Base-by-base conservation (phyloP, 2,329 filamentous ascomycete genomes). In the Emergomyces orientalis region DNA sequence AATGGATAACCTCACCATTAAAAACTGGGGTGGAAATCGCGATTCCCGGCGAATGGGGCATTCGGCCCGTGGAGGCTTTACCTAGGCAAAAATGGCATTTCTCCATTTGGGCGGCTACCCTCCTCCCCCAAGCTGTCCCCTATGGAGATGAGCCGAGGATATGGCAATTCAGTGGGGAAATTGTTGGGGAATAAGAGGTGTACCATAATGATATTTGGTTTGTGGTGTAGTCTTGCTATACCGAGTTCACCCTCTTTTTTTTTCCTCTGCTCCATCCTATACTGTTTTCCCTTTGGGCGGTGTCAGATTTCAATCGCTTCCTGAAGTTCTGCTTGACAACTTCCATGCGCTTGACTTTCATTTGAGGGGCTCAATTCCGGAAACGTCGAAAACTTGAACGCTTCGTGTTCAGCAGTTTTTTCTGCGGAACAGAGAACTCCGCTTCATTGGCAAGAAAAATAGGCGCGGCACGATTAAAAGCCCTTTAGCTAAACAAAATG, bases 31-130 rank as follows among this genome's bases (percentile, higher is more conserved):
- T 56, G 6, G 34, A 41, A 11, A 1, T 39, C 19, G 5, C 34
- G 11, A 25, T 17, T 56, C n/a, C 34, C 8, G 34, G 56, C 56
- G 30, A 59, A 45, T 32, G 14, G 32, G 39, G 39, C 37, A 25
- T 22, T 32, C 56, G 41, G 56, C 37, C 17, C 27, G 17, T 19
- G 17, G 56, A 32, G 25, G 4, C 22, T 59, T 59, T 59, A 22
- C 56, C 56, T 59, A 59, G 56, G 56, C 56, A 57, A 59, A 59
- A 59, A 59, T 43, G 41, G 25, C 41, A 19, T 41, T 59, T 34
- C 56, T 30, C 27, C 37, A 22, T 22, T n/a, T 45, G 39, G 56
- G 39, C 17, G 39, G 27, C 3, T 30, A 32, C 3, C 52, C 32
- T 55, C 52, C 7, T 9, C 52, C 52, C 52, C 52, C 7, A 55